Evolutionary conservation across 768 basidiomycete genomes (phyloP).

Genomic region (Trametes punicea): DNA sequence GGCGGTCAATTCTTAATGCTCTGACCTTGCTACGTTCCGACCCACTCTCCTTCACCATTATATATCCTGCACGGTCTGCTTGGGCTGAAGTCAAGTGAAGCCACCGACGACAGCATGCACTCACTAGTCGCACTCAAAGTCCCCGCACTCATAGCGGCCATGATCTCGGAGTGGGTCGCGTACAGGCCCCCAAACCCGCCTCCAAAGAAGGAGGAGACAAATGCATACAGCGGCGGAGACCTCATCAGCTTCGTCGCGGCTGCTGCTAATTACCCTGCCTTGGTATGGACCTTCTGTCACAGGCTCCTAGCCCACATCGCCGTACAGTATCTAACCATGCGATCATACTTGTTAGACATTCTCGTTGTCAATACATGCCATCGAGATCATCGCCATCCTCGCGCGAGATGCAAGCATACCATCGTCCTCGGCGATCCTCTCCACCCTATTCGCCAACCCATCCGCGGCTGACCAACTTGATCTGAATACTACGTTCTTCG

Average conservation of each 20-base stretch:
- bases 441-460: not conserved
- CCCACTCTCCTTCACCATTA: too few species aligned
- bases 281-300: not conserved
- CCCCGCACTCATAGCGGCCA: not conserved
- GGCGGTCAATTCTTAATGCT: too few species aligned
- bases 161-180: not conserved
- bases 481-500: not conserved
- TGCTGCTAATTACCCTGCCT: not conserved
- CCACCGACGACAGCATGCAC: too few species aligned
- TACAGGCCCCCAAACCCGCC: not conserved
- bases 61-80: too few species aligned
- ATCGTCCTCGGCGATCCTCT: not conserved
- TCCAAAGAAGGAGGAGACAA: not conserved
- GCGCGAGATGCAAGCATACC: not conserved
- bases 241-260: not conserved
- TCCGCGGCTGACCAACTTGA: not conserved
- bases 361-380: not conserved
- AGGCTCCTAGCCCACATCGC: not conserved
- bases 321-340: not conserved
- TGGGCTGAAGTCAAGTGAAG: too few species aligned
- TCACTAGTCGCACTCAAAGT: not conserved
- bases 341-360: not conserved
- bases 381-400: not conserved
- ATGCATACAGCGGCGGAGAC: not conserved
- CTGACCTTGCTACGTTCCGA: too few species aligned